Evolutionary conservation across 441 rosid genomes (phyloP).

Genomic region (Manihot esculenta): DNA sequence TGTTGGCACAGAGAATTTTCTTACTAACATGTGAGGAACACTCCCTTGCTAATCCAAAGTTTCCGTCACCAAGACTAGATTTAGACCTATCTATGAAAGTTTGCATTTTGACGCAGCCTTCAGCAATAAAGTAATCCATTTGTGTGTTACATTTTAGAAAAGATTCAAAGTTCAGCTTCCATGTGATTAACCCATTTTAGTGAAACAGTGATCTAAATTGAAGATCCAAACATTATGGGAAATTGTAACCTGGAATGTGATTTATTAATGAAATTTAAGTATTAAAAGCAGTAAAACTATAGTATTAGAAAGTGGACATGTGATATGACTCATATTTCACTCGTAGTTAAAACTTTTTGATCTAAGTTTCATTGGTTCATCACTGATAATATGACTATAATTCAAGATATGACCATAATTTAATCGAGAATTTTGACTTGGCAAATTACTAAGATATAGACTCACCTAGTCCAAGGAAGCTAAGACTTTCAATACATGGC

Average conservation of each 20-base stretch:
- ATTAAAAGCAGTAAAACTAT: constrained; percentile 5
- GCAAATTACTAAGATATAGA: too few species aligned
- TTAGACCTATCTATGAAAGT: constrained; percentile 23
- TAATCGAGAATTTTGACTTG: too few species aligned
- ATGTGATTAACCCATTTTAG: constrained; percentile 22
- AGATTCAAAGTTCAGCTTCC: constrained; percentile 6
- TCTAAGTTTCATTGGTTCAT: too few species aligned
- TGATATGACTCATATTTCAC: too few species aligned
- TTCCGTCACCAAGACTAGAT: constrained; percentile 38
- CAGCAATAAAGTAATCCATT: background rate
- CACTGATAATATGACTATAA: too few species aligned
- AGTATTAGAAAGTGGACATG: background rate
- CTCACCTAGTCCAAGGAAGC: too few species aligned
- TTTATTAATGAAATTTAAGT: background rate
- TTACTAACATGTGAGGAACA: constrained; percentile 31
- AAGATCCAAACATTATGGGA: constrained; percentile 34
- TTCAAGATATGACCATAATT: too few species aligned
- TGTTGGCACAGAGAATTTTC: constrained; percentile 22
- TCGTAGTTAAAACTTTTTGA: too few species aligned
- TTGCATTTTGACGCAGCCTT: constrained; percentile 26
- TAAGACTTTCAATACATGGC: too few species aligned
- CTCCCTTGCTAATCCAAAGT: constrained; percentile 19
- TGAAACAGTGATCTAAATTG: constrained; percentile 29
- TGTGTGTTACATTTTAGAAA: background rate
- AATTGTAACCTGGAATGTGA: constrained; percentile 9